A percentile compares a stretch with the other conserved stretches of the same genome.
These are phyloP conservation scores for Sporothrix curviconia DNA, from an alignment of 2,329 filamentous ascomycete species.

Conservation along the genomic window DNA sequence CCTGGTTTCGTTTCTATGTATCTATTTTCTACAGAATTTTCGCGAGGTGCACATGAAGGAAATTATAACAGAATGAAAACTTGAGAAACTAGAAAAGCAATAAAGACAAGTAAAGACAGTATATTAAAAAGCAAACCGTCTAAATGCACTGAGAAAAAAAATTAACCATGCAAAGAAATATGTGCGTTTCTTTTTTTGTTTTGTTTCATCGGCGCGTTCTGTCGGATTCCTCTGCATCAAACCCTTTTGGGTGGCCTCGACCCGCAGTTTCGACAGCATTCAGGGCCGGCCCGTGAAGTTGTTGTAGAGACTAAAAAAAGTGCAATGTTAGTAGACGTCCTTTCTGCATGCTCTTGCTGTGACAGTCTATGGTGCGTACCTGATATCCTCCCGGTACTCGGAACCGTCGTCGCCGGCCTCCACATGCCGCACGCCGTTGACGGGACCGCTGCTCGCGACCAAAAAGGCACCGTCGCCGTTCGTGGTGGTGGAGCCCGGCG, in stretches of 20 bases:
- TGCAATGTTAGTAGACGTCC: not conserved
- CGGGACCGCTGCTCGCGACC: conserved; percentile 37
- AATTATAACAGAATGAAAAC: not conserved
- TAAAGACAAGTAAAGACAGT: too few species aligned
- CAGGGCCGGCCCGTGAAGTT: conserved; percentile 5
- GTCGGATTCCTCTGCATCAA: not conserved
- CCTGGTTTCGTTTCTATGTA: not conserved
- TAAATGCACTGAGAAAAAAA: too few species aligned
- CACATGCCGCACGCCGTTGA: conserved; percentile 40
- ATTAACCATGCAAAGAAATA: not conserved
- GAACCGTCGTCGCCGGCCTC: not conserved
- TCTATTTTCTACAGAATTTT: not conserved
- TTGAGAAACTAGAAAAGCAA: not conserved
- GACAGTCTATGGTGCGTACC: not conserved
- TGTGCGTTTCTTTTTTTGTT: not conserved
- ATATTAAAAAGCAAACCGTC: not conserved
- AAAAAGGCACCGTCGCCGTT: conserved; percentile 11
- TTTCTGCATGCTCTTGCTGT: not conserved
- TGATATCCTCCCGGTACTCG: conserved; percentile 17
- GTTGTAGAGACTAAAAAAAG: conserved; percentile 5
- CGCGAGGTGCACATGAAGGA: too few species aligned
- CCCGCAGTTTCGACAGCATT: not conserved
- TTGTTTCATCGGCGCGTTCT: not conserved
- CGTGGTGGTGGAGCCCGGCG: conserved; percentile 9
- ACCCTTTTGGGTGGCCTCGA: not conserved